Conservation (phyloP, 257 asterid species). For the Solanum bukasovii region DNA sequence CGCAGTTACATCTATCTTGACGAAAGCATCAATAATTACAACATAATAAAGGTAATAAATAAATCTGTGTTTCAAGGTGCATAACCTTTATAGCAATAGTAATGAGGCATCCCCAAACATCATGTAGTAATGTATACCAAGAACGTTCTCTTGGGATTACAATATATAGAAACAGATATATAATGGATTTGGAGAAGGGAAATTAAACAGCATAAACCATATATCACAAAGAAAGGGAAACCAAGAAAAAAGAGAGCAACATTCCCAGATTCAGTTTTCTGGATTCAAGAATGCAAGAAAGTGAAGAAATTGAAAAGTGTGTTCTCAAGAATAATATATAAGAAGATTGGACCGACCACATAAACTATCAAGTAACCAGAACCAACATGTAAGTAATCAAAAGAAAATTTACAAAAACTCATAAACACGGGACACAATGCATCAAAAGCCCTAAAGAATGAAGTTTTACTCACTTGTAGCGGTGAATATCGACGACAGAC, state of each 20-base stretch:
- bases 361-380: background rate
- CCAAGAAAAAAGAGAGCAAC: background rate
- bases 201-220: too few species aligned
- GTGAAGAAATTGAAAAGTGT: background rate
- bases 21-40: background rate
- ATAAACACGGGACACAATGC: background rate
- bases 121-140: background rate
- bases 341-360: too few species aligned
- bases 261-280: background rate
- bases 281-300: too few species aligned
- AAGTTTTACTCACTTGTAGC: too few species aligned
- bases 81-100: background rate
- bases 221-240: too few species aligned
- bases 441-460: background rate
- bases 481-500: background rate
- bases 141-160: too few species aligned
- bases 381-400: background rate
- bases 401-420: background rate
- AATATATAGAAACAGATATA: too few species aligned
- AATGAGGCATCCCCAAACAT: background rate
- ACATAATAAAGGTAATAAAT: background rate
- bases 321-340: too few species aligned
- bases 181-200: too few species aligned
- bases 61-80: background rate
- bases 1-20: background rate